Evolutionary conservation across 2,329 filamentous ascomycete species (phyloP), one percentile per base, ranked within the genome.

Genomic region (Colletotrichum phormii): DNA sequence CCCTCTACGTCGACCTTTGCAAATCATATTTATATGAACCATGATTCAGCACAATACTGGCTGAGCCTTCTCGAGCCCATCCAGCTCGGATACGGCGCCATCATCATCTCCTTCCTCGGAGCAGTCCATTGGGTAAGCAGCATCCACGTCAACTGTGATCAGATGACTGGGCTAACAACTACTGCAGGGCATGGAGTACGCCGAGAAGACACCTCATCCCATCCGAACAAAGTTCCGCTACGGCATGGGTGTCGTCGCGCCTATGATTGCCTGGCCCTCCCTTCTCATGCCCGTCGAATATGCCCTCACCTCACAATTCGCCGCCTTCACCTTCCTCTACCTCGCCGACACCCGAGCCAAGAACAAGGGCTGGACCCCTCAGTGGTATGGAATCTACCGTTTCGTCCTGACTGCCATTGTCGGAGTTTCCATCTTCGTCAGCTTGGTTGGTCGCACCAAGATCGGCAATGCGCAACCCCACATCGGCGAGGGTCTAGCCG

Each of bases 321-420:
- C 92, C 66, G 92, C 94, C 49, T 98, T 98, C 82, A 93, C 92
- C 69, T 91, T 91, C 77, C 89, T 98, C 73, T 98, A 98, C 86
- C 96, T 96, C 81, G 91, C 91, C 72, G 95, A 98, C 80, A 87
- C 93, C 8, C 89, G 91, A 33, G 94, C 94, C 15, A 89, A 92
- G 9, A 88, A 89, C 64, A 86, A 87, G 53, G 95, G 95, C 76
- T 97, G 94, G 92, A 92, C 93, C 3, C 95, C 95, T 29, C 80
- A 87, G 49, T 98, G 95, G 95, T 98, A 98, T 81, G 89, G 88
- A 72, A 93, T 92, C 62, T 98, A 98, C 86, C 94, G 96, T 42
- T 98, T 98, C 82, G 92, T 97, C 9, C 87, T 98, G 77, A 98
- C 96, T 2, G 96, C 95, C 81, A 89, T 98, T 73, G 95, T 98